Percentiles rank a stretch among this genome's conserved stretches.
phyloP scores from a whole-genome alignment of 1,284 basidiomycete species.

The Pulchroboletus neoregius region DNA sequence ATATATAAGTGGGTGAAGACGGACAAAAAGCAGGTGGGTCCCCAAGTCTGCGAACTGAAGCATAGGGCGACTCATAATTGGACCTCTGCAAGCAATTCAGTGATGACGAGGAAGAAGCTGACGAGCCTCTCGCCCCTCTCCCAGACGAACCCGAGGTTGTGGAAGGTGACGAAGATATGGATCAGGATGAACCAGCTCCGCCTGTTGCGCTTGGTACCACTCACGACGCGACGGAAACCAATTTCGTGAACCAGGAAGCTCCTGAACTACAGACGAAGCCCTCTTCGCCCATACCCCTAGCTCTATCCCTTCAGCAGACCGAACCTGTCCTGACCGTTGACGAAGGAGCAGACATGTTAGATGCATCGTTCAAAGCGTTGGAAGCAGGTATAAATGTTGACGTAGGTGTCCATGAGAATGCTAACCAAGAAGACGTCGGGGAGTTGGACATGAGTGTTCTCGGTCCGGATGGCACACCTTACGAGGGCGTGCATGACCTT shows the following conservation, averaged over 20 bases:
- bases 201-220: slow-evolving; percentile 43
- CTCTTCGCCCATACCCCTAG: slow-evolving; percentile 54
- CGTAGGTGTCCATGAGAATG: slow-evolving; percentile 33
- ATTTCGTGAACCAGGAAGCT: slow-evolving; percentile 32
- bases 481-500: slow-evolving; percentile 53
- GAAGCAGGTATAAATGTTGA: slow-evolving; percentile 39
- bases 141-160: slow-evolving; percentile 67
- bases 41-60: not conserved
- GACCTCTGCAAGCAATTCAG: slow-evolving; percentile 60
- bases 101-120: slow-evolving; percentile 71
- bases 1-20: slow-evolving; percentile 73
- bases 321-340: slow-evolving; percentile 35
- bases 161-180: slow-evolving; percentile 57
- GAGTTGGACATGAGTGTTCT: slow-evolving; percentile 58
- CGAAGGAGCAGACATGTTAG: slow-evolving; percentile 38
- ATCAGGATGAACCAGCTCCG: slow-evolving; percentile 60
- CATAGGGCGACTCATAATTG: slow-evolving; percentile 7
- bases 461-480: slow-evolving; percentile 58
- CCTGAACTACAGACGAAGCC: slow-evolving; percentile 52
- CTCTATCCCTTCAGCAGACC: slow-evolving; percentile 38
- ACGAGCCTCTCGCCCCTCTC: slow-evolving; percentile 71
- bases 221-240: slow-evolving; percentile 33
- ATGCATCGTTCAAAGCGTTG: slow-evolving; percentile 47
- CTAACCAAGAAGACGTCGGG: slow-evolving; percentile 33
- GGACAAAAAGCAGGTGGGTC: slow-evolving; percentile 62